Conservation (phyloP, 1,284 basidiomycete species). For the Porogramme epimiltina region DNA sequence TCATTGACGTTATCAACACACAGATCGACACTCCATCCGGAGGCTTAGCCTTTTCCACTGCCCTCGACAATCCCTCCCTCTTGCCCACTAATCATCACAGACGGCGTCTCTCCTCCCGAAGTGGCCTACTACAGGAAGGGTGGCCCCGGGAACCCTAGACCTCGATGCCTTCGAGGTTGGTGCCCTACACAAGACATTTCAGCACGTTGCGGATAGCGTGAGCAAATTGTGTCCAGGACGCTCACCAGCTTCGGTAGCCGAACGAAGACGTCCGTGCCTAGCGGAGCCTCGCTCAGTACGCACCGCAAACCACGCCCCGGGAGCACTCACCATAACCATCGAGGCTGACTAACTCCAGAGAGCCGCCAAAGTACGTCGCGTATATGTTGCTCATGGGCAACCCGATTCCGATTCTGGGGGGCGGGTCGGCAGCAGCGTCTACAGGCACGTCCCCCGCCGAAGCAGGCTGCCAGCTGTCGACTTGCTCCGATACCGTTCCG, state of each 20-base stretch:
- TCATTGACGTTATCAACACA: neutral
- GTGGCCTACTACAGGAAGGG: neutral
- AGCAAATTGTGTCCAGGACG: neutral
- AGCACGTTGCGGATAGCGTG: neutral
- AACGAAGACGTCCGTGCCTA: conserved; percentile 82
- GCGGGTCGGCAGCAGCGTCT: conserved; percentile 49
- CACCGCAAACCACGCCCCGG: neutral
- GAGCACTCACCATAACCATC: conserved; percentile 77
- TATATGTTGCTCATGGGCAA: conserved; percentile 87
- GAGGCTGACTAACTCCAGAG: conserved; percentile 77
- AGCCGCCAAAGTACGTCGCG: conserved; percentile 85
- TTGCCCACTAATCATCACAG: too few species aligned
- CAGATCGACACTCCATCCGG: neutral
- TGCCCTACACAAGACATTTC: conserved; percentile 53
- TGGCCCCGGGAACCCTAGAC: conserved; percentile 40
- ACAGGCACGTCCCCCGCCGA: conserved; percentile 39
- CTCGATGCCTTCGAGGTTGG: conserved; percentile 82
- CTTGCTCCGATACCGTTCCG: conserved; percentile 78
- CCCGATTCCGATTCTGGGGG: conserved; percentile 75
- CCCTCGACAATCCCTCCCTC: too few species aligned
- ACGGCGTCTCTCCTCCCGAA: too few species aligned
- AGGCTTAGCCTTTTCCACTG: too few species aligned
- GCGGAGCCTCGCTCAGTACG: neutral
- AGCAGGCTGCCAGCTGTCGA: conserved; percentile 49
- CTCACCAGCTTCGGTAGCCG: conserved; percentile 80